Base-by-base conservation (phyloP, 768 basidiomycete genomes). In the Kwoniella shandongensis region DNA sequence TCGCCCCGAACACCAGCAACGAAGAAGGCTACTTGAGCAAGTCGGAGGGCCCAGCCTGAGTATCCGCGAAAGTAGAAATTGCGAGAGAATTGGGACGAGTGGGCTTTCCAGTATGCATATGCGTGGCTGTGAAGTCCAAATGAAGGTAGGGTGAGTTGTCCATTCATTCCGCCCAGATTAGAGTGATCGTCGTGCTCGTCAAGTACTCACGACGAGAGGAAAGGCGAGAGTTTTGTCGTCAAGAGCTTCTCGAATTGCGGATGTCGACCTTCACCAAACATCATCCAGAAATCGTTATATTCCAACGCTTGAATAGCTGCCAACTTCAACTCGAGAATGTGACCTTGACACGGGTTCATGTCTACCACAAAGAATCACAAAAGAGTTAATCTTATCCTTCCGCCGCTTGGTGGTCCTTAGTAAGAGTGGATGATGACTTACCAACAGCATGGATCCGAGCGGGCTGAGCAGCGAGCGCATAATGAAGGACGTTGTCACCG, bases 401-500 rank as follows among this genome's bases (percentile, higher is more conserved):
- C 56, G 51, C 44, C 52, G 22, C 12, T 25, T 25, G 17, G 3
- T 18, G 22, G 1, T 8, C 26, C 10, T 42, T 7, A 10, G 41
- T 8, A 42, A 23, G 17, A 8, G n/a, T 41, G 18, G 17, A n/a
- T 26, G 8, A 78, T 80, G 83, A 87, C 82, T 87, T 82, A 74
- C 88, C 87, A 52, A 88, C 87, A 49, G 83, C 83, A 57, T 87
- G 86, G 26, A 87, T 84, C 39, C 70, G 78, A 53, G 82, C 79
- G 2, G 86, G 86, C 27, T 79, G 72, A 1, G 83, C 84, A n/a
- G 80, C 81, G 54, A 86, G 84, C 7, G 86, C 87, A 61, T 89
- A 89, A 70, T 88, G 87, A 32, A 89, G 78, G 2, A 86, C 86
- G 70, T 89, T 89, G 74, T 88, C 88, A 0, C 88, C 88, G 2